Evolutionary conservation across 192 early-diverging fungal genomes (phyloP).

Genomic region (Coemansia sp.): DNA sequence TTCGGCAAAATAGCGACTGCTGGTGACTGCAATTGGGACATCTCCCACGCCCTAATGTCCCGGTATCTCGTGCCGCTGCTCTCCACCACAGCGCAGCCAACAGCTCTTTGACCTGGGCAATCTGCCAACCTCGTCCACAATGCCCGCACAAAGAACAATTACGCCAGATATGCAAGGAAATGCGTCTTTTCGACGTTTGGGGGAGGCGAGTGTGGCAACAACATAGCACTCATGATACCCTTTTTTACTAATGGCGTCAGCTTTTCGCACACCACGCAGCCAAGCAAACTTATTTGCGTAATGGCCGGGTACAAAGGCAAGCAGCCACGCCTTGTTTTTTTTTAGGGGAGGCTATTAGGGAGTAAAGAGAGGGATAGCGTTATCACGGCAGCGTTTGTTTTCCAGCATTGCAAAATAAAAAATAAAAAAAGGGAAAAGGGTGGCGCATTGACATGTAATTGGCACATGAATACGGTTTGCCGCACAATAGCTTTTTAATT

Average conservation of each 20-base stretch:
- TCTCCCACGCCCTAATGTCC: too few relatives aligned
- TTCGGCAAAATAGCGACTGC: too few relatives aligned
- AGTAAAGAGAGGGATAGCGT: background rate
- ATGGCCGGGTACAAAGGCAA: background rate
- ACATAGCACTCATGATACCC: background rate
- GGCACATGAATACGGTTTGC: background rate
- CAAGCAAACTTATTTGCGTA: background rate
- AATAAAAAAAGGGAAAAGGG: background rate
- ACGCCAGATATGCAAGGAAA: conserved; percentile 3
- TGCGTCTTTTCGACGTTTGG: background rate
- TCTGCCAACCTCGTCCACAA: background rate
- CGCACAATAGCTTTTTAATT: background rate
- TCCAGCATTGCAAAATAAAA: too few relatives aligned
- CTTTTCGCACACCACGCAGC: conserved; percentile 6
- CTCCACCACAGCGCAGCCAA: background rate
- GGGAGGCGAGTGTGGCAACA: background rate
- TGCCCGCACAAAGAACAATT: background rate
- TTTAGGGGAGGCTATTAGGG: background rate
- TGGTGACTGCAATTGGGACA: too few relatives aligned
- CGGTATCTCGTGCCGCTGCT: background rate
- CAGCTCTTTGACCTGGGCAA: background rate
- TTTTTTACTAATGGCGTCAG: background rate
- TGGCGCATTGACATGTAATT: conserved; percentile 11
- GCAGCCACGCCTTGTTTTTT: background rate
- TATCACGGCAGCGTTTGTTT: background rate